These are phyloP conservation scores for Trypanosomatidae sp. DNA, from an alignment of 208 protist species.

Conservation along the genomic window DNA sequence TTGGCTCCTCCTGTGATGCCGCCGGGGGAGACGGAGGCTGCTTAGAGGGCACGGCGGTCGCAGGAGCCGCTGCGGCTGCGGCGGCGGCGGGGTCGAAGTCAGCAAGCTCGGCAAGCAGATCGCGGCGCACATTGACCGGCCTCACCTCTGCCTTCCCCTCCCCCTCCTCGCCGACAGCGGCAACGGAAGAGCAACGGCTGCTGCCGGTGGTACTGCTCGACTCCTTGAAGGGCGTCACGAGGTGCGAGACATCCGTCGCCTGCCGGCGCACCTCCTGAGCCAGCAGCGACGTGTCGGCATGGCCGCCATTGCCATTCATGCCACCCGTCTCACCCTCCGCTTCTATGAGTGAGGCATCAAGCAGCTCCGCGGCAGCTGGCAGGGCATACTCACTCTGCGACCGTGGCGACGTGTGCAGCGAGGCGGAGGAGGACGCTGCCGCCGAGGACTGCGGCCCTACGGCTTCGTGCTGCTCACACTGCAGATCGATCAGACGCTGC, in stretches of 20 bases:
- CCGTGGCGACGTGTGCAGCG: background rate
- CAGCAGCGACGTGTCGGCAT: too few relatives aligned
- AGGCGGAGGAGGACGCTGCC: background rate
- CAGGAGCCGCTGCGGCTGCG: background rate
- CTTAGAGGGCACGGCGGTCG: too few relatives aligned
- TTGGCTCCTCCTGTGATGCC: too few relatives aligned
- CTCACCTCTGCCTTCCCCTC: background rate
- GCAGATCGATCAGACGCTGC: slow-evolving; percentile 72
- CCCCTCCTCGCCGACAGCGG: background rate
- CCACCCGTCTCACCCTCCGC: background rate
- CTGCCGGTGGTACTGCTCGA: background rate
- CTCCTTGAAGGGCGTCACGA: slow-evolving; percentile 36
- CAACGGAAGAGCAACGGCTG: background rate
- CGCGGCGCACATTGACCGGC: background rate
- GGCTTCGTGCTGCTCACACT: slow-evolving; percentile 62
- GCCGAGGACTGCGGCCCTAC: slow-evolving; percentile 15
- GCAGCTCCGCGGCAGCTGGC: background rate
- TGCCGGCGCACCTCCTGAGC: slow-evolving; percentile 35
- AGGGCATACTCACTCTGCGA: background rate
- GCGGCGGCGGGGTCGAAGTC: background rate
- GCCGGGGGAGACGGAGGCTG: too few relatives aligned
- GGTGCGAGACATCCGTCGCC: slow-evolving; percentile 20
- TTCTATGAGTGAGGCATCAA: slow-evolving; percentile 17
- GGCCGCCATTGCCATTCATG: background rate
- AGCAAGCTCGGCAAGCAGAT: background rate